Evolutionary conservation across 2,329 filamentous ascomycete species (phyloP), one percentile per base, ranked within the genome.

Genomic region (Neopestalotiopsis clavispora): DNA sequence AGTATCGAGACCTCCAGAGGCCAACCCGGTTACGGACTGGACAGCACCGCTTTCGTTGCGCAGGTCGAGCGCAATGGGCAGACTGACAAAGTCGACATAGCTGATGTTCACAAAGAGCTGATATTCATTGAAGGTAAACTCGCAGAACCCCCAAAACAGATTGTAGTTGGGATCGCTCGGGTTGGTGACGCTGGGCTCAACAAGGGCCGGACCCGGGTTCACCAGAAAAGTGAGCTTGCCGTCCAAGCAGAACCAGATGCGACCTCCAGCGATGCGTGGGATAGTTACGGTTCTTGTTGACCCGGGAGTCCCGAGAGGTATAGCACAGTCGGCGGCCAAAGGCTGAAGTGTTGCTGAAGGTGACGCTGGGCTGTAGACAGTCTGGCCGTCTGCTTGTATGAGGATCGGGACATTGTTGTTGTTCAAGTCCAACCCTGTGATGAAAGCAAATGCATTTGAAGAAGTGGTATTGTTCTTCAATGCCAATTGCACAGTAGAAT

Each of bases 121-220:
- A 64, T 81, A 79, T 60, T 75, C 72, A 75, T 89, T 89, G 76
- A 85, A 87, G 1, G 89, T 90, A 76, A 91, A 89, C 77, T 93
- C 91, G 80, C 86, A 89, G 76, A 93, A 93, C 34, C 85, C 86
- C 91, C 91, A 93, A 69, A 84, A 80, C 60, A 86, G 80, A 45
- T 86, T 81, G 75, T 89, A 89, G 77, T 92, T 93, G 2, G 84
- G 79, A 74, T 93, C 91, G 0, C 84, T 78, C 0, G 84, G 78
- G 78, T 94, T 94, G 40, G 88, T 91, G 32, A 91, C 89, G 10
- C 90, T 91, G 0, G 93, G 93, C 80, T 94, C 92, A 58, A 94
- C 92, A 14, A 95, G 84, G 1, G 88, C 90, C 6, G 92, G 90
- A 17, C 89, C 90, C 32, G 89, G 90, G 78, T 95, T 95, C 66